Evolutionary conservation across 768 basidiomycete species (phyloP).

Genomic region (Pulveroboletus sp.): DNA sequence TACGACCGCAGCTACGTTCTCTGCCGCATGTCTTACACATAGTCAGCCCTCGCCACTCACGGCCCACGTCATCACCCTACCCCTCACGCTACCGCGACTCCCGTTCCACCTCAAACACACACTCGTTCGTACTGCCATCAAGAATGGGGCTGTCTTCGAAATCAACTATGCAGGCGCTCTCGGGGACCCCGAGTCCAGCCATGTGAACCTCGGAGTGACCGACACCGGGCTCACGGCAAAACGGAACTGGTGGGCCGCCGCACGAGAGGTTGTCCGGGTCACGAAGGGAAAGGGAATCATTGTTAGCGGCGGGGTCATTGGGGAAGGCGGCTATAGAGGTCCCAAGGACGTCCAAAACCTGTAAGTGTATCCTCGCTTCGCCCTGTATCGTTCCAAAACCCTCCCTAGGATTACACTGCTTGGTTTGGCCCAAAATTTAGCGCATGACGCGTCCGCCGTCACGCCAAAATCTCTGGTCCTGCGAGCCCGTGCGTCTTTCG

Average conservation of each 20-base stretch:
- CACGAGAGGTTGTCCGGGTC: conserved; percentile 73
- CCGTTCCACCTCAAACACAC: conserved; percentile 85
- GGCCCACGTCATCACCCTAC: conserved; percentile 77
- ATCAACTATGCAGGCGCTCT: conserved; percentile 75
- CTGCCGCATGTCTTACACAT: conserved; percentile 78
- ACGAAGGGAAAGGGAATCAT: conserved; percentile 78
- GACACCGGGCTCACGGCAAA: conserved; percentile 57
- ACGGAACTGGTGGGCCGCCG: conserved; percentile 82
- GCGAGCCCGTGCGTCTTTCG: conserved; percentile 62
- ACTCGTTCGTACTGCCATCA: conserved; percentile 73
- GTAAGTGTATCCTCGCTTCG: conserved; percentile 38
- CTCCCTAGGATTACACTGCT: conserved; percentile 57
- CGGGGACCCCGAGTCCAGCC: conserved; percentile 49
- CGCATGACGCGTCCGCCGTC: conserved; percentile 60
- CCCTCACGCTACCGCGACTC: conserved; percentile 72
- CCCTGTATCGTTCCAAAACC: neutral
- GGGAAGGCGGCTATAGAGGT: conserved; percentile 61
- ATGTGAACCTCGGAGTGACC: conserved; percentile 45
- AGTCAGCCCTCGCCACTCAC: conserved; percentile 72
- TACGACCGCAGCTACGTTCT: conserved; percentile 69
- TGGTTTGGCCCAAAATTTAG: conserved; percentile 64
- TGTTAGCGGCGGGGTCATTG: conserved; percentile 65
- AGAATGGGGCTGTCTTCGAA: conserved; percentile 83
- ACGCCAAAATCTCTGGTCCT: conserved; percentile 65
- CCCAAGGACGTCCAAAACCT: conserved; percentile 76